A percentile compares a stretch with the other conserved stretches of the same genome.
phyloP scores from a whole-genome alignment of 768 basidiomycete species.

The Lepiota subincarnata region DNA sequence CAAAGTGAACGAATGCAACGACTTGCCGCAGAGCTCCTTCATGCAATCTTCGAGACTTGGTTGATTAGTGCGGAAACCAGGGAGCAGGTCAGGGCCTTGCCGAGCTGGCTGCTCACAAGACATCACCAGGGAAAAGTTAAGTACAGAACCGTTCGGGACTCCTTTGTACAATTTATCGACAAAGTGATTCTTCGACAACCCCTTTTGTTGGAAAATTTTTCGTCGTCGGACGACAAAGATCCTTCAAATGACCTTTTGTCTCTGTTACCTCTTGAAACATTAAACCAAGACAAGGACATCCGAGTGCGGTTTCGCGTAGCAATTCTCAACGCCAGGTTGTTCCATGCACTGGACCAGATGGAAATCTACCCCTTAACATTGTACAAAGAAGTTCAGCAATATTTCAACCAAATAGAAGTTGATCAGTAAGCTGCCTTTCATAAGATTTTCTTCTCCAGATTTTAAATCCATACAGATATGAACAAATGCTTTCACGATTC shows the following conservation, averaged over 20 bases:
- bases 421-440: constrained; percentile 41
- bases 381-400: constrained; percentile 45
- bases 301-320: constrained; percentile 81
- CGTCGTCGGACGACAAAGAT: constrained; percentile 35
- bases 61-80: constrained; percentile 14
- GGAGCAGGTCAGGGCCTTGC: constrained; percentile 33
- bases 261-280: constrained; percentile 37
- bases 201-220: constrained; percentile 36
- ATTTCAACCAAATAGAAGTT: constrained; percentile 37
- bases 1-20: constrained; percentile 50
- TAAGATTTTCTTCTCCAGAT: neutral
- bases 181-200: constrained; percentile 57
- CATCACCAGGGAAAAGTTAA: constrained; percentile 37
- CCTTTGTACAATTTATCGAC: constrained; percentile 61
- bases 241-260: constrained; percentile 34
- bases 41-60: constrained; percentile 65
- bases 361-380: constrained; percentile 20
- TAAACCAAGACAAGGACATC: constrained; percentile 71
- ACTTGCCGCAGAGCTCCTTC: constrained; percentile 57
- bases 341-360: constrained; percentile 41
- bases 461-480: constrained; percentile 45
- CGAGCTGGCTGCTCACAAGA: constrained; percentile 48
- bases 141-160: constrained; percentile 69
- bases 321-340: constrained; percentile 51
- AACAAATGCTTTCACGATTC: constrained; percentile 70